These are phyloP conservation scores for Piper betle DNA, from an alignment of 164 flowering plant genomes.

Conservation along the genomic window DNA sequence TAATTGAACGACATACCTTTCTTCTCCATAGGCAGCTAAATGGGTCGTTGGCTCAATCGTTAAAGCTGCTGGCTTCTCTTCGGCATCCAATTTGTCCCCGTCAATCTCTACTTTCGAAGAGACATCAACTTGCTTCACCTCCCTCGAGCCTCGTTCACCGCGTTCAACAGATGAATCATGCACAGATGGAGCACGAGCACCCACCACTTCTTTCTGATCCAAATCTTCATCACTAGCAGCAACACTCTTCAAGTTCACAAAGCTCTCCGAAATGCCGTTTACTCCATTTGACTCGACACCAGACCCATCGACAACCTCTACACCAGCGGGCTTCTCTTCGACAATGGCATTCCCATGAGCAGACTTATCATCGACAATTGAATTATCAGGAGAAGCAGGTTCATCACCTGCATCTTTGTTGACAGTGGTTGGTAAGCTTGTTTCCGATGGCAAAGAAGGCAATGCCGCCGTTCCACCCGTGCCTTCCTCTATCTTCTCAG, in stretches of 20 bases:
- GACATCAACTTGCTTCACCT: neutral
- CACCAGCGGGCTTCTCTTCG: no score
- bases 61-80: neutral
- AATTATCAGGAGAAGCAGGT: neutral
- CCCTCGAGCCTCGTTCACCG: neutral
- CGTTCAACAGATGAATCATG: neutral
- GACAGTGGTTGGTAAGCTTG: neutral
- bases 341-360: neutral
- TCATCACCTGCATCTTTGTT: neutral
- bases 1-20: neutral
- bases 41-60: neutral
- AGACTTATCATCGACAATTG: neutral
- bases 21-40: neutral
- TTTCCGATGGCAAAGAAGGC: neutral
- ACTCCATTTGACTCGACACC: no score
- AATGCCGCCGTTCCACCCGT: neutral
- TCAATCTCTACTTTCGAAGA: neutral
- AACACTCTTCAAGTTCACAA: neutral
- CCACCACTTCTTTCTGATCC: neutral
- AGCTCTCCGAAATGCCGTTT: neutral
- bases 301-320: no score
- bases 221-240: neutral
- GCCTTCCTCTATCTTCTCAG: neutral
- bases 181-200: neutral
- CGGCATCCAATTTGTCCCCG: neutral